phyloP scores from a whole-genome alignment of 2,329 filamentous ascomycete species.

The Paracoccidioides brasiliensis region DNA sequence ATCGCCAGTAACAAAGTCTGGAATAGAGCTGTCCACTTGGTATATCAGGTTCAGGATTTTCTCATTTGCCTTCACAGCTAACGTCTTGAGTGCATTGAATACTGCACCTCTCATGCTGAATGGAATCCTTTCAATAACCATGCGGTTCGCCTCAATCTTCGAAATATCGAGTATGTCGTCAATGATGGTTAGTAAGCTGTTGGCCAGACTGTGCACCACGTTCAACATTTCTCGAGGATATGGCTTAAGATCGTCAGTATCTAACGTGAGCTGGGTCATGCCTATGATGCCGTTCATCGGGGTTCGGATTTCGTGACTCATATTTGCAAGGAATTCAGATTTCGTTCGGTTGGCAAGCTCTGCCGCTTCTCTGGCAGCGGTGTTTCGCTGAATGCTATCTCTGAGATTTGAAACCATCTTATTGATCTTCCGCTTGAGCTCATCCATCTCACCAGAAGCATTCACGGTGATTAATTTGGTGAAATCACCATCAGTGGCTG shows the following conservation, averaged over 20 bases:
- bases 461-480: conserved; percentile 94
- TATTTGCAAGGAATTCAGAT: conserved; percentile 95
- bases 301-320: conserved; percentile 96
- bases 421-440: conserved; percentile 97
- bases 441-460: conserved; percentile 97
- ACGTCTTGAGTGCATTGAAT: conserved; percentile 91
- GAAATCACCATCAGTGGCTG: conserved; percentile 92
- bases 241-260: conserved; percentile 86
- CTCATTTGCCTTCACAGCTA: conserved; percentile 96
- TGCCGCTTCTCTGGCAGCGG: conserved; percentile 85
- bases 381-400: conserved; percentile 94
- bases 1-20: conserved; percentile 90
- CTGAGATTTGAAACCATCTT: conserved; percentile 95
- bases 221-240: conserved; percentile 98
- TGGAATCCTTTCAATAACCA: conserved; percentile 96
- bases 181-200: conserved; percentile 92
- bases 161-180: conserved; percentile 62
- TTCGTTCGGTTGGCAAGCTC: conserved; percentile 97
- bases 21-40: conserved; percentile 82
- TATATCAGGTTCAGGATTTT: conserved; percentile 88
- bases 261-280: conserved; percentile 92
- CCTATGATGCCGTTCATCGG: conserved; percentile 97
- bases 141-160: conserved; percentile 83
- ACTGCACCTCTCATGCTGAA: conserved; percentile 90
- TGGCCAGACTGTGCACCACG: conserved; percentile 91